Evolutionary conservation across 805 yeast genomes (phyloP), one percentile per base, ranked within the genome.

Genomic region (Cyberlindnera mycetangii): DNA sequence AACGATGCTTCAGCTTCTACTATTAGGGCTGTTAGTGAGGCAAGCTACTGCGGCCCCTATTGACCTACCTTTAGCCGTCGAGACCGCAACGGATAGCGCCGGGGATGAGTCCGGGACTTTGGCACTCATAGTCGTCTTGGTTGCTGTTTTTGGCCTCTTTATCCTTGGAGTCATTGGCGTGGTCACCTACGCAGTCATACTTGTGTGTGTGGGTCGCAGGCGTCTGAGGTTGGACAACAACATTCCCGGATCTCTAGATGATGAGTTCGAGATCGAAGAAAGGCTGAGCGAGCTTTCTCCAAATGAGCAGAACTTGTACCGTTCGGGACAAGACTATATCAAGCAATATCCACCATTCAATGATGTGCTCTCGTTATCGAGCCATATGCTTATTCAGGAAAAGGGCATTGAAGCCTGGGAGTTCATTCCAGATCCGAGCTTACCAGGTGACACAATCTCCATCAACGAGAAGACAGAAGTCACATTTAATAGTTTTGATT

Each of bases 341-440:
- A 49, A 49, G 33, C 45, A 47, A 10, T 44, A 49, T 38, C 61
- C 60, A 3, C 58, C 59, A 3, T 39, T 45, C 25, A 43, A 48
- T 33, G 60, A 54, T 2, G 47, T 41, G 15, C 39, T 56, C 2
- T 41, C 62, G 2, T 58, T 83, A 3, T 55, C 61, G 9, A 41
- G 39, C 6, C 61, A 55, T 21, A 31, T 58, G 16, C 27, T 47
- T 7, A 85, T 88, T 19, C 93, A 86, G 58, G 96, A 89, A 52
- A 83, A 83, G 58, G 96, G 95, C 0, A 79, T 89, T 2, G 68
- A 75, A 12, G 96, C 96, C 0, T 88, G 89, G 89, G 92, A 86
- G 56, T 88, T 89, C 60, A 51, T 57, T 17, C 60, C 63, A 9
- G 62, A 62, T 54, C 58, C 67, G 2, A 74, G 72, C 65, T 63